phyloP scores from a whole-genome alignment of 139 green algal species.

The Micractinium conductrix region DNA sequence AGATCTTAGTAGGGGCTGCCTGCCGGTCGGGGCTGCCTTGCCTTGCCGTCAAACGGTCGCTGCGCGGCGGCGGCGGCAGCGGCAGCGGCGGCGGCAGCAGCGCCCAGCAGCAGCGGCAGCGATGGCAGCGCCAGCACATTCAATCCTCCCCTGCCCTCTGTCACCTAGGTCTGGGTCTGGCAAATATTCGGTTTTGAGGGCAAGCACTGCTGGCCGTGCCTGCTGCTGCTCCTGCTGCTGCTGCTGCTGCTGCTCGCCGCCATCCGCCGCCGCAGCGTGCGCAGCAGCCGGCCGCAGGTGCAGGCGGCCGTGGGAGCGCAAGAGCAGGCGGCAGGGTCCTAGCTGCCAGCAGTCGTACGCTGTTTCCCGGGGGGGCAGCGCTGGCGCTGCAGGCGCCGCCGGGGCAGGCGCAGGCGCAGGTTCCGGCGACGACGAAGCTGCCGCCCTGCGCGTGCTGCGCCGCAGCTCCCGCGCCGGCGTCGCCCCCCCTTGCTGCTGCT shows the following conservation, averaged over 20 bases:
- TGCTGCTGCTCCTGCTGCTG: not conserved
- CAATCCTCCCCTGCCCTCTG: too few species aligned
- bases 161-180: slow-evolving; percentile 2
- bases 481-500: not conserved
- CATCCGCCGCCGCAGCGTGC: not conserved
- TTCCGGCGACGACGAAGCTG: not conserved
- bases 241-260: not conserved
- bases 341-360: slow-evolving; percentile 36
- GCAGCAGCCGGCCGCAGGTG: not conserved
- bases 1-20: too few species aligned
- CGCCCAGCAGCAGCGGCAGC: too few species aligned
- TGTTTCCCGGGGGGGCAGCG: not conserved
- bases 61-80: too few species aligned
- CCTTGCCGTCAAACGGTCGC: too few species aligned
- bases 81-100: too few species aligned
- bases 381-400: not conserved
- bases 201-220: slow-evolving; percentile 3
- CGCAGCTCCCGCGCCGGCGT: not conserved
- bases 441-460: not conserved
- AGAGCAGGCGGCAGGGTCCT: slow-evolving; percentile 22
- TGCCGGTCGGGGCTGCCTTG: too few species aligned
- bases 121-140: too few species aligned
- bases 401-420: not conserved
- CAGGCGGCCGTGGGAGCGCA: slow-evolving; percentile 24
- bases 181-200: slow-evolving; percentile 14